Conservation (phyloP, 345 rosid species). For the Reutealis trisperma region DNA sequence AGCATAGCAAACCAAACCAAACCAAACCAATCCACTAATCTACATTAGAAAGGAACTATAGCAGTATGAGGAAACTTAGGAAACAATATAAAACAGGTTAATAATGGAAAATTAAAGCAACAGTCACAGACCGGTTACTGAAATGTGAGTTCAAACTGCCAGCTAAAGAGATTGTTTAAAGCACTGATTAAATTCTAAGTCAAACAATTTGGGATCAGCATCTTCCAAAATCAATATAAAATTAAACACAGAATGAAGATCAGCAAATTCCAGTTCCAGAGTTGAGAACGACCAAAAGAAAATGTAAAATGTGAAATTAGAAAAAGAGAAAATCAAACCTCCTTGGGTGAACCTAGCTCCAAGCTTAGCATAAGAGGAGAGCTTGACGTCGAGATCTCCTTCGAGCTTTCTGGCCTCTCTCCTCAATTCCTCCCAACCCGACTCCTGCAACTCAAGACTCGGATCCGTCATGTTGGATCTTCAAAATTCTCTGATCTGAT, state of each 20-base stretch:
- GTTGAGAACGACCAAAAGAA: neutral
- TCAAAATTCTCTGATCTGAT: slow-evolving; percentile 15
- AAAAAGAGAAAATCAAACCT: slow-evolving; percentile 46
- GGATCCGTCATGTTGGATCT: slow-evolving; percentile 66
- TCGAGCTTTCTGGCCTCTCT: slow-evolving; percentile 90
- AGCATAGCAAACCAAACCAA: neutral
- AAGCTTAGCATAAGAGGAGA: slow-evolving; percentile 95
- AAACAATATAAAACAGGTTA: neutral
- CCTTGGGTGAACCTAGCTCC: slow-evolving; percentile 90
- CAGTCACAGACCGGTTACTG: neutral
- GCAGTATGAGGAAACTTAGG: too few species aligned
- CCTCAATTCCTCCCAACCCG: slow-evolving; percentile 97
- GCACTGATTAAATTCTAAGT: neutral
- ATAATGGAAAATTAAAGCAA: too few species aligned
- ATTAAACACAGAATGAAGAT: neutral
- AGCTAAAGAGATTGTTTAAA: neutral
- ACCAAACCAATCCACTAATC: neutral
- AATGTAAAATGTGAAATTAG: neutral
- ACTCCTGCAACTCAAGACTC: slow-evolving; percentile 83
- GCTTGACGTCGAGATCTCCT: slow-evolving; percentile 97
- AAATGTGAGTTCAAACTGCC: neutral
- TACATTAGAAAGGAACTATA: neutral
- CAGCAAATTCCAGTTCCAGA: neutral
- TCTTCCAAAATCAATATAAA: slow-evolving; percentile 1
- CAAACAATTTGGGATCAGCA: neutral